These are phyloP conservation scores for Fomes fomentarius DNA, from an alignment of 1,284 basidiomycete species.

Conservation along the genomic window DNA sequence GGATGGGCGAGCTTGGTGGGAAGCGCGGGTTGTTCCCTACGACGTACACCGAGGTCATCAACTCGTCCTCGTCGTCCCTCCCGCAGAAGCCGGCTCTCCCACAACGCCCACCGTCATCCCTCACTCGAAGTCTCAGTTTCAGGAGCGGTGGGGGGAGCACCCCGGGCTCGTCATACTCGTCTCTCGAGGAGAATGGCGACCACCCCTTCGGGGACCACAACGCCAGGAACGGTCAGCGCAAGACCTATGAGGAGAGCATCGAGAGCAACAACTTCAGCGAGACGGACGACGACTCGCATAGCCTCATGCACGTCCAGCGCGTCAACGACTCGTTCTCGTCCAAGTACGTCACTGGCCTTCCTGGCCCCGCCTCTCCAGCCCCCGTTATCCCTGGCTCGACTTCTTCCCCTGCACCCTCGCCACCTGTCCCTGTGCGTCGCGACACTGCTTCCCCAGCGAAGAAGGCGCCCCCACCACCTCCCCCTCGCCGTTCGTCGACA, in stretches of 20 bases:
- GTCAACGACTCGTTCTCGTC: slow-evolving; percentile 18
- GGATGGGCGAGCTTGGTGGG: slow-evolving; percentile 76
- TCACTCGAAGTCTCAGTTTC: slow-evolving; percentile 15
- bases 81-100: slow-evolving; percentile 35
- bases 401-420: neutral
- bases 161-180: slow-evolving; percentile 19
- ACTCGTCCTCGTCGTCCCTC: slow-evolving; percentile 28
- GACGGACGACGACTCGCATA: slow-evolving; percentile 20
- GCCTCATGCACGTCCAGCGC: slow-evolving; percentile 22
- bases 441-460: slow-evolving; percentile 13
- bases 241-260: slow-evolving; percentile 31
- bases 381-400: no score
- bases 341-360: slow-evolving; percentile 17
- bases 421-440: slow-evolving; percentile 11
- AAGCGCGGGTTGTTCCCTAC: slow-evolving; percentile 78
- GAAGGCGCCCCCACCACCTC: slow-evolving; percentile 35
- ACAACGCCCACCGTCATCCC: slow-evolving; percentile 22
- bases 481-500: slow-evolving; percentile 29
- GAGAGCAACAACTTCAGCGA: slow-evolving; percentile 23
- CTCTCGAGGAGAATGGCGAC: slow-evolving; percentile 36
- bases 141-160: slow-evolving; percentile 16
- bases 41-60: slow-evolving; percentile 63
- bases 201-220: slow-evolving; percentile 44
- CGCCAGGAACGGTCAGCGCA: slow-evolving; percentile 44
- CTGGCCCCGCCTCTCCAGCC: neutral